These are phyloP conservation scores for Cucumis hystrix DNA, from an alignment of 306 rosid genomes.

Conservation along the genomic window DNA sequence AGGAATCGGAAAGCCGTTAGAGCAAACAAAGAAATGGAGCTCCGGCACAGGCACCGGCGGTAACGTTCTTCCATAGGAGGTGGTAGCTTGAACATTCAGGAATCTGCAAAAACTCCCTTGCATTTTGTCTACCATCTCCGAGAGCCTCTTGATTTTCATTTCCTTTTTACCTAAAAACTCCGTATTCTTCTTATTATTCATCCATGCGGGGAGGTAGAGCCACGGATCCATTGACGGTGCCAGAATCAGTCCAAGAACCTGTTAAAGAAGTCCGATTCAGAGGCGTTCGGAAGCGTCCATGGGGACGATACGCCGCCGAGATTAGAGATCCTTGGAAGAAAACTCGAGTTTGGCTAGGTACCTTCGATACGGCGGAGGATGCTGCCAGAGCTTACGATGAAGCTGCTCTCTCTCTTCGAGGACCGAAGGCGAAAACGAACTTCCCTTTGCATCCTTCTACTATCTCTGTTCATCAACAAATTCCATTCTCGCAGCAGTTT, in stretches of 20 bases:
- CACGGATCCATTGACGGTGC: slow-evolving; percentile 16
- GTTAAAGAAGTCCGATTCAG: slow-evolving; percentile 45
- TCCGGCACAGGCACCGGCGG: slow-evolving; percentile 12
- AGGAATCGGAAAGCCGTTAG: not conserved
- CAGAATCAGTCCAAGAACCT: slow-evolving; percentile 1
- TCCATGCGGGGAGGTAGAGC: slow-evolving; percentile 55
- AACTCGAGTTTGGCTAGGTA: slow-evolving; percentile 84
- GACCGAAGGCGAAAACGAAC: slow-evolving; percentile 71
- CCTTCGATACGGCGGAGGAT: slow-evolving; percentile 68
- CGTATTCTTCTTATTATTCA: not conserved
- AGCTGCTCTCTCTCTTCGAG: slow-evolving; percentile 67
- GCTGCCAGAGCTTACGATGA: slow-evolving; percentile 80
- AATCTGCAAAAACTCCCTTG: not conserved
- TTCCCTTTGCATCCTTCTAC: slow-evolving; percentile 22
- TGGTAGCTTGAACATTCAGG: slow-evolving; percentile 14
- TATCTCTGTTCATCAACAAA: slow-evolving; percentile 15
- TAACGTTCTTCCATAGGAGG: slow-evolving; percentile 17
- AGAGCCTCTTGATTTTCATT: not conserved
- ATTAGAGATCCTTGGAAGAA: slow-evolving; percentile 87
- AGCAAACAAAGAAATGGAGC: slow-evolving; percentile 10
- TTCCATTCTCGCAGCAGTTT: slow-evolving; percentile 15
- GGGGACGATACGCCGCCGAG: slow-evolving; percentile 95
- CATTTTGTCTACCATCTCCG: slow-evolving; percentile 24
- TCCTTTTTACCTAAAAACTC: not conserved
- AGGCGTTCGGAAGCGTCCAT: slow-evolving; percentile 83